Conservation (phyloP, 169 alveolate genomes). For the Plasmodium inui region DNA sequence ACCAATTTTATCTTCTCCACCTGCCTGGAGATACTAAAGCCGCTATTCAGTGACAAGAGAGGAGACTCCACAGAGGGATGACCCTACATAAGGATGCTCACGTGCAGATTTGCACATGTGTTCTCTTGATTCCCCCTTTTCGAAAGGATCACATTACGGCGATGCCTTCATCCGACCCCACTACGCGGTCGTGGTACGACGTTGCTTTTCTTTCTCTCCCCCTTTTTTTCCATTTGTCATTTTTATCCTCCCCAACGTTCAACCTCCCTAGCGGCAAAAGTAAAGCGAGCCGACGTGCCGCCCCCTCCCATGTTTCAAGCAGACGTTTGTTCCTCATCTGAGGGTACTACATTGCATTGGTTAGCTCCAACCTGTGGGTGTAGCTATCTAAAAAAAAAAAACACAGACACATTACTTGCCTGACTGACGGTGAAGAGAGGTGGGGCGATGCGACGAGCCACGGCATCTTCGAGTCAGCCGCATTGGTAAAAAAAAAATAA, state of each 20-base stretch:
- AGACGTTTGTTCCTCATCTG: not conserved
- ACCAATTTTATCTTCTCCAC: slow-evolving; percentile 58
- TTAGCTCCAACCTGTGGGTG: not conserved
- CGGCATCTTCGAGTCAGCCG: not conserved
- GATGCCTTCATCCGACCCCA: not conserved
- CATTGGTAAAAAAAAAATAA: not conserved
- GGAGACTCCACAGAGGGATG: not conserved
- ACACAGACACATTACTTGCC: not conserved
- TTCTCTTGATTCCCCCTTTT: not conserved
- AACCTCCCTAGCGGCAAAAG: not conserved
- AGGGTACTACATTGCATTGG: not conserved
- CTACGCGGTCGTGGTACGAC: not conserved
- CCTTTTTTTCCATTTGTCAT: not conserved
- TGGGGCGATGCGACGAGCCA: not conserved
- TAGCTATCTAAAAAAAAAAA: not conserved
- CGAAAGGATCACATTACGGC: not conserved
- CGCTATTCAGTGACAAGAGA: not conserved
- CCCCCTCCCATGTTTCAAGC: not conserved
- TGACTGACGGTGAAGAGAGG: not conserved
- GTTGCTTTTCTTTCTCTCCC: no score
- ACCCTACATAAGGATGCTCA: no score
- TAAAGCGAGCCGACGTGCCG: not conserved
- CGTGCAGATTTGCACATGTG: no score
- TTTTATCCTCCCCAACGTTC: not conserved
- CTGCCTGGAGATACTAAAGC: slow-evolving; percentile 39